Evolutionary conservation across 805 yeast genomes (phyloP).

Genomic region (Saturnispora galanensis): DNA sequence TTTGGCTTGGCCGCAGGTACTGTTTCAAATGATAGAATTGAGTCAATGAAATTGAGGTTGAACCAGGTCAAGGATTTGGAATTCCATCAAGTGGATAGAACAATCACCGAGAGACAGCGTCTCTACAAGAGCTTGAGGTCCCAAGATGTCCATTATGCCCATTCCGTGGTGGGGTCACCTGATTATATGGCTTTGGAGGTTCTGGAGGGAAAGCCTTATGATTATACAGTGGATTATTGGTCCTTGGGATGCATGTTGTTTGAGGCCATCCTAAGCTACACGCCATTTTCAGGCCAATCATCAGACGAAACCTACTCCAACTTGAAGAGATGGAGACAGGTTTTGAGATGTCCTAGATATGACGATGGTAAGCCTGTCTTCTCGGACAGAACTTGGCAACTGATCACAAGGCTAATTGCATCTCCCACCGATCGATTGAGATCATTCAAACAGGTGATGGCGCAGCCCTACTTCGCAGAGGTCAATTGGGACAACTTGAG

Average conservation of each 20-base stretch:
- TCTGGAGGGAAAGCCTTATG: constrained; percentile 85
- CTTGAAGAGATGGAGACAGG: constrained; percentile 84
- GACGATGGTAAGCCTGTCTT: constrained; percentile 87
- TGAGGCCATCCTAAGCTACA: constrained; percentile 92
- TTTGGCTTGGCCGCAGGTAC: constrained; percentile 97
- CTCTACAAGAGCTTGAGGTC: constrained; percentile 73
- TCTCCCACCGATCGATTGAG: constrained; percentile 66
- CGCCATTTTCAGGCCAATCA: constrained; percentile 91
- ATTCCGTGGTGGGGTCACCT: constrained; percentile 95
- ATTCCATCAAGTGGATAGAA: constrained; percentile 51
- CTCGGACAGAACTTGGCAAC: constrained; percentile 93
- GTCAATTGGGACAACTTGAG: constrained; percentile 70
- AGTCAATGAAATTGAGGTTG: constrained; percentile 71
- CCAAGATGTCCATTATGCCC: constrained; percentile 77
- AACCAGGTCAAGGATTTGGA: constrained; percentile 65
- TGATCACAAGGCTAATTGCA: constrained; percentile 71
- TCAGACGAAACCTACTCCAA: constrained; percentile 94
- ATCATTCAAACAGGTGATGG: constrained; percentile 70
- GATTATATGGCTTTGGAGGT: constrained; percentile 99
- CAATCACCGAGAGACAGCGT: constrained; percentile 79
- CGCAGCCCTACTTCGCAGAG: constrained; percentile 75
- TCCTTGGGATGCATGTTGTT: constrained; percentile 95
- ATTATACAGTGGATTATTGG: constrained; percentile 97
- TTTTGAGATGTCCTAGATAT: constrained; percentile 80
- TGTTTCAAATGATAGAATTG: constrained; percentile 85